Evolutionary conservation across 2,329 filamentous ascomycete genomes (phyloP), one percentile per base, ranked within the genome.

Genomic region (Fusarium redolens): DNA sequence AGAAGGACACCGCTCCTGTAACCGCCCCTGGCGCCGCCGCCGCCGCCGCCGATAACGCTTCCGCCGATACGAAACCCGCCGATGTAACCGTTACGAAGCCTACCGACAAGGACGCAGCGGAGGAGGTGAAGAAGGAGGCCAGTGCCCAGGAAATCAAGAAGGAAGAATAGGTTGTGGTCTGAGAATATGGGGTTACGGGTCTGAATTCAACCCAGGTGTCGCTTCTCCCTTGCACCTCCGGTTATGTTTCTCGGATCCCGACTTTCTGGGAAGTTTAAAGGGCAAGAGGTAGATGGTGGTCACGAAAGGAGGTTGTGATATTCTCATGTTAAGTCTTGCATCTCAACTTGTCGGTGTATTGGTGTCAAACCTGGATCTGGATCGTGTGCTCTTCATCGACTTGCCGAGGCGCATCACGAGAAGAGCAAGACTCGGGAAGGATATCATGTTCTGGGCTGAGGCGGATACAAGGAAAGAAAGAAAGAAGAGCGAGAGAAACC

Each of bases 141-240:
- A 63, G 61, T 60, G 31, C 74, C 38, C 74, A 77, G 73, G 80
- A 80, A 71, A 78, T 60, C 67, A 82, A 81, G 76, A 79, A 82
- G 80, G 82, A 81, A 72, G 81, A 81, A 71, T 83, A 82, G 80
- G 79, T 75, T 75, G 67, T 78, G 66, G 55, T 81, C 65, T 61
- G 60, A 57, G 60, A 58, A 66, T 65, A 66, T 50, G 63, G 63
- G 70, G 59, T 52, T 68, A 66, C 52, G 67, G 62, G 65, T 69
- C 56, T 69, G 71, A 66, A 69, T 47, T 74, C 51, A 65, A 55
- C 47, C 47, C 28, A 40, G 58, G 48, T 47, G 57, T 68, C 57
- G 48, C 51, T 57, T 55, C 54, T 52, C 61, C 50, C 63, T 68
- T 72, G 47, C 52, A 64, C 68, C 68, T 58, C 65, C 68, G 54